phyloP scores from a whole-genome alignment of 2,329 filamentous ascomycete genomes.

The Curvularia sp. region DNA sequence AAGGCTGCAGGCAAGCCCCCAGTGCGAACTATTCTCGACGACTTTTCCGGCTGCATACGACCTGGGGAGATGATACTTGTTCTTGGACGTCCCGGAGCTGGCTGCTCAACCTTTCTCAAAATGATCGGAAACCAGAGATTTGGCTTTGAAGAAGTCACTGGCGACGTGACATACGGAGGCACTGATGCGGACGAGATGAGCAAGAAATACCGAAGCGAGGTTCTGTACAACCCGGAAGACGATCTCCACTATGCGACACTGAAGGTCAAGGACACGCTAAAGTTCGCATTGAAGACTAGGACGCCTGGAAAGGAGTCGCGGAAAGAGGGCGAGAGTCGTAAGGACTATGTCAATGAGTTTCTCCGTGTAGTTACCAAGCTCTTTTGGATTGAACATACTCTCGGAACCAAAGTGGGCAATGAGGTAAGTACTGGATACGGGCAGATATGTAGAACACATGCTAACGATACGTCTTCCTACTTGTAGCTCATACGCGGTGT shows the following conservation, averaged over 20 bases:
- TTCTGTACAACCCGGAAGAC: constrained; percentile 79
- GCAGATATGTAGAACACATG: background rate
- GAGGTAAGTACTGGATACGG: constrained; percentile 50
- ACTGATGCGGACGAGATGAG: constrained; percentile 60
- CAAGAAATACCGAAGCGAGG: constrained; percentile 68
- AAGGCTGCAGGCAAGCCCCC: constrained; percentile 59
- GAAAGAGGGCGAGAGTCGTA: constrained; percentile 66
- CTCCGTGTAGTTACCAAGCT: constrained; percentile 72
- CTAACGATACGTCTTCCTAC: background rate
- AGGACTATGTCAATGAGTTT: constrained; percentile 67
- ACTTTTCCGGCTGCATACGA: constrained; percentile 71
- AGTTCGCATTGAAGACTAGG: constrained; percentile 73
- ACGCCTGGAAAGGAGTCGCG: constrained; percentile 69
- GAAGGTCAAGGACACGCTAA: constrained; percentile 75
- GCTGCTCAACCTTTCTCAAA: constrained; percentile 75
- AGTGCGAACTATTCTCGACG: constrained; percentile 69
- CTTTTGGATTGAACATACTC: constrained; percentile 75
- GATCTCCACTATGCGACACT: constrained; percentile 81
- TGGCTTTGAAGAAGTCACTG: constrained; percentile 65
- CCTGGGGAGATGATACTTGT: constrained; percentile 77
- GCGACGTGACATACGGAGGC: constrained; percentile 63
- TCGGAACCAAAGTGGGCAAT: constrained; percentile 76
- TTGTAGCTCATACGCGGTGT: constrained; percentile 67
- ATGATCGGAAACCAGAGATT: constrained; percentile 69
- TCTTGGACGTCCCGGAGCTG: constrained; percentile 69